Conservation (phyloP, 306 rosid species). For the Calophaca sinica region DNA sequence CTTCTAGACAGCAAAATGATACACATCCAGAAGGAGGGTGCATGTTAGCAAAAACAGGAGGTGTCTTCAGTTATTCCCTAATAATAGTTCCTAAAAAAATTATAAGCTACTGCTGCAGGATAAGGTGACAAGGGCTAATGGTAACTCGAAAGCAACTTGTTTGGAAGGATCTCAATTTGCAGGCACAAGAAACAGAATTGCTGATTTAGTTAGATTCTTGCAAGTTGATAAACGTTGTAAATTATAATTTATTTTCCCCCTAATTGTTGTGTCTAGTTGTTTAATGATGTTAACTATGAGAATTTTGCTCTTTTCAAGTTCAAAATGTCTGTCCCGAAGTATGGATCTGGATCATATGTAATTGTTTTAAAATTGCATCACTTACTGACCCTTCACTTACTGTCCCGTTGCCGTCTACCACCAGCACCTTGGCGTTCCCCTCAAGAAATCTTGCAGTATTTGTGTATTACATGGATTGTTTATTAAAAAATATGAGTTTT, state of each 20-base stretch:
- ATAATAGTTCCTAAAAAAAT: too few relatives aligned
- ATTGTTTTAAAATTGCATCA: not conserved
- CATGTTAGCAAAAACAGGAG: too few relatives aligned
- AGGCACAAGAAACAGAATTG: not conserved
- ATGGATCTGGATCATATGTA: not conserved
- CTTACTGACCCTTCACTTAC: too few relatives aligned
- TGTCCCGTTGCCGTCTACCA: too few relatives aligned
- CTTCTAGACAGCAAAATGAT: too few relatives aligned
- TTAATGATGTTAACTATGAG: not conserved
- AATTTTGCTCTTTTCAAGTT: not conserved
- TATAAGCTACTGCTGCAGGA: too few relatives aligned
- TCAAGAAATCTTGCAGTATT: too few relatives aligned
- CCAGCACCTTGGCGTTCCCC: too few relatives aligned
- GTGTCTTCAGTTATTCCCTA: too few relatives aligned
- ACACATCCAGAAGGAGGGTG: too few relatives aligned
- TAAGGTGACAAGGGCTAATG: not conserved
- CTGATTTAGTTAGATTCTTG: not conserved
- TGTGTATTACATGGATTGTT: too few relatives aligned
- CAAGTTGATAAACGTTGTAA: not conserved
- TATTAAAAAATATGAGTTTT: too few relatives aligned
- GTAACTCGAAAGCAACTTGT: constrained; percentile 7
- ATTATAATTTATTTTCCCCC: not conserved
- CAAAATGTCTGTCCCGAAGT: not conserved
- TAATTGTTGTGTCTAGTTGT: not conserved
- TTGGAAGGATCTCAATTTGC: constrained; percentile 15